Conservation (phyloP, 1,139 yeast species). For the Diutina siamensis region DNA sequence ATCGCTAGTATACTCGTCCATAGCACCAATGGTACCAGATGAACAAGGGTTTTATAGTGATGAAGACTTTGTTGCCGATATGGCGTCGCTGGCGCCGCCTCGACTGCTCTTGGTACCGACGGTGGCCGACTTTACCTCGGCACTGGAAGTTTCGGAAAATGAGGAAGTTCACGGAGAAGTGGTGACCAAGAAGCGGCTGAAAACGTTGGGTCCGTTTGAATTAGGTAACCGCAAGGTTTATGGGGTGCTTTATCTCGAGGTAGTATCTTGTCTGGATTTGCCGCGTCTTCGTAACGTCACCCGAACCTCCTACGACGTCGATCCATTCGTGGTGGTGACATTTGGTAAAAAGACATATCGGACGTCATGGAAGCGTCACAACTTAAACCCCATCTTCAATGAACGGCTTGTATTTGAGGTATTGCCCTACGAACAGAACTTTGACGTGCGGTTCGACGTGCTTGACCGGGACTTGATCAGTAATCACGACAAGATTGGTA, state of each 20-base stretch:
- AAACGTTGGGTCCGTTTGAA: conserved; percentile 19
- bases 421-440: conserved; percentile 50
- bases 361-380: conserved; percentile 79
- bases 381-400: conserved; percentile 70
- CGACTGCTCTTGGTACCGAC: not conserved
- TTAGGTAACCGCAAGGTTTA: conserved; percentile 32
- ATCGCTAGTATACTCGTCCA: conserved; percentile 22
- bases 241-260: conserved; percentile 72
- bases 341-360: conserved; percentile 84
- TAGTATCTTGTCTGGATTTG: conserved; percentile 57
- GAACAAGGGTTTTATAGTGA: conserved; percentile 34
- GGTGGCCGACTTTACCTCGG: not conserved
- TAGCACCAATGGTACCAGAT: conserved; percentile 14
- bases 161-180: not conserved
- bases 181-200: not conserved
- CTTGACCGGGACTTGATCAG: conserved; percentile 80
- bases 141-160: not conserved
- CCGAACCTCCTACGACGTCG: conserved; percentile 84
- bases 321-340: conserved; percentile 86
- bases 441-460: conserved; percentile 56
- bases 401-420: conserved; percentile 77
- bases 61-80: not conserved
- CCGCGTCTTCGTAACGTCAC: conserved; percentile 55
- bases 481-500: conserved; percentile 73
- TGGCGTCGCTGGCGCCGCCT: not conserved